Evolutionary conservation across 2,329 filamentous ascomycete genomes (phyloP), one percentile per base, ranked within the genome.

Genomic region (Neonectria ditissima): DNA sequence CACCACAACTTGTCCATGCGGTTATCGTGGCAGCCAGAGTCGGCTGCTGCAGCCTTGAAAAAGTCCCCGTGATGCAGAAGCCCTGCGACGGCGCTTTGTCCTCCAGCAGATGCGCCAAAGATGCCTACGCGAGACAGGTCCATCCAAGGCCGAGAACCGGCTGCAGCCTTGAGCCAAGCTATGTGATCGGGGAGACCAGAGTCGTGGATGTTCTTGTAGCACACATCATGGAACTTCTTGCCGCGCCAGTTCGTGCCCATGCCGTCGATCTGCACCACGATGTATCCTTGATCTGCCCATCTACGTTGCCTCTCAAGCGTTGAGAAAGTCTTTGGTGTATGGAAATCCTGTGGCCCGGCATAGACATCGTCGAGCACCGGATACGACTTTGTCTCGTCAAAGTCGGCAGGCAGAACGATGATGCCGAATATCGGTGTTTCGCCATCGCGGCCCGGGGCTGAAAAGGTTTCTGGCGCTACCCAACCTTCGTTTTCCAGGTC

Each of bases 221-320:
- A 74, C 2, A 74, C 65, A 22, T 76, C 68, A 43, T 77, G 75
- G 32, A 77, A 77, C 13, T 39, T 39, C 59, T 76, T 77, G 8
- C 56, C 60, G 18, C 75, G 73, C 69, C 70, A 75, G 53, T 73
- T 74, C 1, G 75, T 77, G 7, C 75, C 75, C 75, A 76, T 77
- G 53, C 75, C 75, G 44, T 77, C 75, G 8, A 74, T 32, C 7
- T 69, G 65, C 5, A 77, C 75, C 3, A 77, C 65, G 24, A 77
- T 52, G 48, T 74, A 77, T 20, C 75, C 75, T 16, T 72, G 60
- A n/a, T 75, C 65, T 8, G 75, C 75, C 65, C 69, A 68, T 30
- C 68, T 47, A 18, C 68, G 68, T 20, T 69, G 58, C 45, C 51
- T 52, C 4, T 34, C 28, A 7, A 72, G 56, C 13, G 60, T 16